These are phyloP conservation scores for Leccinum subrobustum DNA, from an alignment of 1,284 basidiomycete genomes.

Conservation along the genomic window DNA sequence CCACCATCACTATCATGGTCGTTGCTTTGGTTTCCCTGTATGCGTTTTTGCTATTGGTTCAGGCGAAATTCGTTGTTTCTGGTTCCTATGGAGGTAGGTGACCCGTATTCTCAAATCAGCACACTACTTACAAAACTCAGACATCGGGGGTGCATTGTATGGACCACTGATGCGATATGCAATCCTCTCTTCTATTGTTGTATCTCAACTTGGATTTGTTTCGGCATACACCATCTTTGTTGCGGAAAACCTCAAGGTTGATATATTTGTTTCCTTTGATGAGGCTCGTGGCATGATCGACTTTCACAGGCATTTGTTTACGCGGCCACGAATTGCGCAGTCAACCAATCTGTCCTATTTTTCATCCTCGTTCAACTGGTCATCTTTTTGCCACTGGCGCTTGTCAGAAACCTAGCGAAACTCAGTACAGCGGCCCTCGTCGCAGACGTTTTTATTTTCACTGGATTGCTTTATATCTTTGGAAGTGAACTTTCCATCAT, in stretches of 20 bases:
- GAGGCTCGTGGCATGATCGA: not conserved
- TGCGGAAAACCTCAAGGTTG: constrained; percentile 81
- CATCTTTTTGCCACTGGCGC: constrained; percentile 84
- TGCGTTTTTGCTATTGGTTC: constrained; percentile 91
- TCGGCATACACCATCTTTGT: constrained; percentile 96
- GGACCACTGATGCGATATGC: constrained; percentile 90
- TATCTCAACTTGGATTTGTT: constrained; percentile 92
- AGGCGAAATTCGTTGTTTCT: constrained; percentile 86
- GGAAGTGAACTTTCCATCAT: constrained; percentile 76
- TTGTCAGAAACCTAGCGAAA: constrained; percentile 90
- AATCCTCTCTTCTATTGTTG: constrained; percentile 85
- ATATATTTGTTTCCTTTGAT: not conserved
- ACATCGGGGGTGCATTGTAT: constrained; percentile 93
- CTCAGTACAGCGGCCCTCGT: constrained; percentile 90
- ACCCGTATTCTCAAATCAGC: not conserved
- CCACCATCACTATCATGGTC: constrained; percentile 71
- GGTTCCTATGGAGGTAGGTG: constrained; percentile 88
- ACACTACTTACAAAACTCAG: constrained; percentile 40
- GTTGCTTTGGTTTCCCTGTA: constrained; percentile 91
- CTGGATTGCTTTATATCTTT: constrained; percentile 87
- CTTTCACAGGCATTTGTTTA: constrained; percentile 69
- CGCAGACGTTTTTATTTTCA: constrained; percentile 94
- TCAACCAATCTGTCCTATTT: constrained; percentile 67
- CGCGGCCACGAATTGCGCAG: constrained; percentile 80
- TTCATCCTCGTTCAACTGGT: constrained; percentile 86